Base-by-base conservation (phyloP, 148 eudicot species). In the Cornus suecica region DNA sequence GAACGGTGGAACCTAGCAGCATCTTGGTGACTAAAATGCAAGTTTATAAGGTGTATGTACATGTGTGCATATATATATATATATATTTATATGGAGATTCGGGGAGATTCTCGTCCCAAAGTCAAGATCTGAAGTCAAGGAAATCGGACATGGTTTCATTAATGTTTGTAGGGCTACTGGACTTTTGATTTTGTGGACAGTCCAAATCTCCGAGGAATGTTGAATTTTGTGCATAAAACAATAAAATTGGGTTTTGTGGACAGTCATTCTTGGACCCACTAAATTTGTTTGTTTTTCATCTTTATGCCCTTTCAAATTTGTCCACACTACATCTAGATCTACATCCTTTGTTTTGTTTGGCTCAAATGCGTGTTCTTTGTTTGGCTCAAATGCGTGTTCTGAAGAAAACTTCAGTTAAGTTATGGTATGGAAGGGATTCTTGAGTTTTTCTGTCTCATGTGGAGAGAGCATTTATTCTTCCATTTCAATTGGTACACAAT, bases 81-180 rank as follows among this genome's bases (percentile, higher is more conserved):
- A n/a, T n/a, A n/a, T n/a, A n/a, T n/a, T n/a, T n/a, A 16, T 48
- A 11, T 13, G 60, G 52, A 8, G 60, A 69, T 69, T 42, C 29
- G 24, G 8, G 2, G 7, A 42, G 72, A 69, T 62, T 62, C 66
- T 42, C 10, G 11, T 20, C n/a, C 58, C 3, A 26, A 26, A 69
- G 61, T 70, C 73, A 48, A 70, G 62, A 70, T 41, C 58, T 45
- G 2, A 69, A 69, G 32, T 45, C 61, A 18, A 48, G 30, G 3
- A 15, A 8, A 16, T 16, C 0, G 54, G 54, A 48, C 54, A 48
- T 3, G 0, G 54, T 4, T 9, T 13, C n/a, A 10, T 24, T 69
- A 13, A 62, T 62, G 28, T 2, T 62, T 7, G 30, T 6, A 11
- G 25, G 15, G 29, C 15, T 25, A 2, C 14, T 2, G 65, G 11